Conservation (phyloP, 768 basidiomycete species). For the Lepiota subincarnata region DNA sequence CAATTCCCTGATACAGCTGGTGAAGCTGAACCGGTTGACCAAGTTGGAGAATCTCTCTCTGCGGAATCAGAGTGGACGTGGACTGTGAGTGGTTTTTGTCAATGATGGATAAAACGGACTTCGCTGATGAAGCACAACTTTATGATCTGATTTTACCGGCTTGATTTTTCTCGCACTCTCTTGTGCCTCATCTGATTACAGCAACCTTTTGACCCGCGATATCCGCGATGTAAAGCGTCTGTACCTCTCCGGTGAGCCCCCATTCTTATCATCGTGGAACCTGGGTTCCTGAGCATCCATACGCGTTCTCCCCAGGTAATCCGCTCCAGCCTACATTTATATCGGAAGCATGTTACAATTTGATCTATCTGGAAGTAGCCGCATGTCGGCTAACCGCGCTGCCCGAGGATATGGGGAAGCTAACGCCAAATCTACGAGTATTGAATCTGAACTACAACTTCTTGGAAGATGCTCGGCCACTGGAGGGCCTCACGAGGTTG, state of each 20-base stretch:
- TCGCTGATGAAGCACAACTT: conserved; percentile 15
- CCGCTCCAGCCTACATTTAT: conserved; percentile 58
- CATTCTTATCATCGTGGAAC: conserved; percentile 11
- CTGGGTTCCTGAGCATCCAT: conserved; percentile 10
- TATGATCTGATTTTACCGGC: conserved; percentile 6
- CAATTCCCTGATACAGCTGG: conserved; percentile 55
- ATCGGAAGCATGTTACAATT: conserved; percentile 76
- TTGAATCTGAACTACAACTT: conserved; percentile 99
- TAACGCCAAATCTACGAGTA: conserved; percentile 82
- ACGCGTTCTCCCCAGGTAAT: conserved; percentile 52
- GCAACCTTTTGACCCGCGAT: conserved; percentile 55
- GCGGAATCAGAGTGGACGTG: conserved; percentile 79
- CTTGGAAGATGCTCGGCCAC: conserved; percentile 62
- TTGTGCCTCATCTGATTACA: conserved; percentile 17
- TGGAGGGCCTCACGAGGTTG: conserved; percentile 72
- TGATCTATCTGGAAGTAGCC: conserved; percentile 90
- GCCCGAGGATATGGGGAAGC: conserved; percentile 58
- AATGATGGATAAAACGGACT: conserved; percentile 19
- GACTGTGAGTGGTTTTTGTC: conserved; percentile 55
- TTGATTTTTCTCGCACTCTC: conserved; percentile 6
- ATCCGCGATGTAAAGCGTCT: conserved; percentile 90
- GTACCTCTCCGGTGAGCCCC: conserved; percentile 83
- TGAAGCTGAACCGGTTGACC: conserved; percentile 50
- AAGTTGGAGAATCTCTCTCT: conserved; percentile 89
- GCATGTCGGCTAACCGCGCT: conserved; percentile 75